Conservation (phyloP, 306 rosid genomes). For the Betula pendula region DNA sequence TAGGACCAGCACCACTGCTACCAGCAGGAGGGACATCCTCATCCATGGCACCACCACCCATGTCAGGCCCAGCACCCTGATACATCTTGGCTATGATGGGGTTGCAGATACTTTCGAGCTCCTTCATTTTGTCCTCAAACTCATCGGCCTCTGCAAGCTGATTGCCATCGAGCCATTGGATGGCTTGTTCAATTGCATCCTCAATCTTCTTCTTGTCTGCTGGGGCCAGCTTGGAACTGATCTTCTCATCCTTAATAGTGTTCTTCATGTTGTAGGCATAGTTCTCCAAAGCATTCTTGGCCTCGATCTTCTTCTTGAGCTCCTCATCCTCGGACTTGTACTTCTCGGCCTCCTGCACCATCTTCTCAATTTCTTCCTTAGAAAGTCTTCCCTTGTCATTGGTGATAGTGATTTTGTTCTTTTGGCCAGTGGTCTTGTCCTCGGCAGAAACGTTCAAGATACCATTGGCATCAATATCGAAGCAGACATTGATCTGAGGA, state of each 20-base stretch:
- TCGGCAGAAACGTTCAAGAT: slow-evolving; percentile 71
- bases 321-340: slow-evolving; percentile 82
- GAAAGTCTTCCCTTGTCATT: slow-evolving; percentile 78
- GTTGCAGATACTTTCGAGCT: slow-evolving; percentile 62
- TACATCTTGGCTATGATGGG: slow-evolving; percentile 82
- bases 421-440: slow-evolving; percentile 74
- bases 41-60: slow-evolving; percentile 34
- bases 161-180: slow-evolving; percentile 69
- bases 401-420: slow-evolving; percentile 80
- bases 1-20: slow-evolving; percentile 71
- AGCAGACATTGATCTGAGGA: slow-evolving; percentile 74
- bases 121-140: slow-evolving; percentile 82
- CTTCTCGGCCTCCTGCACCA: slow-evolving; percentile 85
- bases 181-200: slow-evolving; percentile 58
- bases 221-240: slow-evolving; percentile 55
- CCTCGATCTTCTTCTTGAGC: slow-evolving; percentile 71
- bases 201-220: slow-evolving; percentile 70
- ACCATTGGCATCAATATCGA: slow-evolving; percentile 72
- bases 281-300: slow-evolving; percentile 71
- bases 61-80: slow-evolving; percentile 58
- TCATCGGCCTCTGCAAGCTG: slow-evolving; percentile 69
- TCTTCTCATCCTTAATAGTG: slow-evolving; percentile 69
- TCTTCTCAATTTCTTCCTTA: slow-evolving; percentile 70
- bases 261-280: slow-evolving; percentile 78
- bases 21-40: slow-evolving; percentile 57